Conservation (phyloP, 495 filamentous ascomycete genomes). For the Penicillium canescens region DNA sequence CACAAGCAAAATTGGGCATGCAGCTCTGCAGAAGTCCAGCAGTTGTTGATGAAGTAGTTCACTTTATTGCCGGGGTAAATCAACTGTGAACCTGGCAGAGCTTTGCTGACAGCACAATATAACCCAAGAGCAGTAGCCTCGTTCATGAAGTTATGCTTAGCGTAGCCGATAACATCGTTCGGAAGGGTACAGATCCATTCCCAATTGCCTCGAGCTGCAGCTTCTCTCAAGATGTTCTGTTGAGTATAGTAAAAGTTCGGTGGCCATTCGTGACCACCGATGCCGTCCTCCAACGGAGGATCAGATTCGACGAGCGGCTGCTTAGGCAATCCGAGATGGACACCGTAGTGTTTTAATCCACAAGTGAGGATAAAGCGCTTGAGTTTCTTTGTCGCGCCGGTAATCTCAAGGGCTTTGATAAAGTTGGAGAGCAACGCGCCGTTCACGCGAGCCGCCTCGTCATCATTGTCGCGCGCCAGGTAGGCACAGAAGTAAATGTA, state of each 20-base stretch:
- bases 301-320: constrained; percentile 50
- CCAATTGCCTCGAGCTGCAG: constrained; percentile 28
- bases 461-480: constrained; percentile 26
- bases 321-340: constrained; percentile 49
- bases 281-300: constrained; percentile 30
- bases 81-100: constrained; percentile 44
- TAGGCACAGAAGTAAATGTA: no score
- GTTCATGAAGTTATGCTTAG: constrained; percentile 57
- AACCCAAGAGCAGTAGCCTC: constrained; percentile 48
- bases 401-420: constrained; percentile 46
- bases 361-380: constrained; percentile 55
- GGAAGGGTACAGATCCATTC: constrained; percentile 53
- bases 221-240: constrained; percentile 40
- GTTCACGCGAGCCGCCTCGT: constrained; percentile 45
- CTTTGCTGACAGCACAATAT: constrained; percentile 50
- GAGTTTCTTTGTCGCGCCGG: constrained; percentile 38
- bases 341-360: constrained; percentile 58
- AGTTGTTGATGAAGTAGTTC: constrained; percentile 53
- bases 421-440: constrained; percentile 51
- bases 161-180: constrained; percentile 51
- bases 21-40: constrained; percentile 49
- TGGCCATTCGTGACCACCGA: constrained; percentile 20
- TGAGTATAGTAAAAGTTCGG: constrained; percentile 44
- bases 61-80: constrained; percentile 47
- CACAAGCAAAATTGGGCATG: constrained; percentile 56